Evolutionary conservation across 2,329 filamentous ascomycete genomes (phyloP), one percentile per base, ranked within the genome.

Genomic region (Teratosphaeria destructans): DNA sequence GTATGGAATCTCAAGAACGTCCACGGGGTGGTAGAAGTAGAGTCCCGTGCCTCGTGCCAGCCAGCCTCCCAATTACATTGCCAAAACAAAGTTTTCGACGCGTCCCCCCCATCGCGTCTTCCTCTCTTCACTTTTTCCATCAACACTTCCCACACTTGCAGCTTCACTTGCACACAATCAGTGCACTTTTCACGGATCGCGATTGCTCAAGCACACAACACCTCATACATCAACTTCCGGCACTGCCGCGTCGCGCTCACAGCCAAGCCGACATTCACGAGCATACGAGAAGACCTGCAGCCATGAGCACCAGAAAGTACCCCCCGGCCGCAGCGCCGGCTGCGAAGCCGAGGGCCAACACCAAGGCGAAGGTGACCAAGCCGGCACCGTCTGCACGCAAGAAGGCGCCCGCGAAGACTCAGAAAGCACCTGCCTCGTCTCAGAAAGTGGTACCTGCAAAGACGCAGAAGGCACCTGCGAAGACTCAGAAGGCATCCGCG

Each of bases 321-420:
- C 4, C 57, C 19, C 12, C 47, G 19, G 35, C 52, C 29, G 43
- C 57, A 5, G 35, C 57, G n/a, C 29, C 37, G 3, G 34, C 32
- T 58, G 39, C 56, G 8, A 58, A 54, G 54, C 57, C 59, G 7
- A 60, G 52, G 53, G 62, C 62, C 10, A 63, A 63, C 47, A 63
- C 57, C 49, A 60, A 57, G 27, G 62, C 62, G 27, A 63, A 63
- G 56, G 52, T 62, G 34, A 60, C 60, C 49, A 63, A 62, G 55
- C 59, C 59, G 16, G 58, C 57, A 23, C 55, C 61, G 29, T 16
- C 59, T 29, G 52, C 58, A 14, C 59, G 43, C 43, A 54, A 54
- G 26, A 54, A 53, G 57, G 35, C 62, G 59, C 58, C 61, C 57
- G 53, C 32, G 32, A 47, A 23, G 54, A 34, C 37, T 60, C 62